A percentile compares a stretch with the other conserved stretches of the same genome.
phyloP scores from a whole-genome alignment of 495 filamentous ascomycete species.

The Penicillium roqueforti region DNA sequence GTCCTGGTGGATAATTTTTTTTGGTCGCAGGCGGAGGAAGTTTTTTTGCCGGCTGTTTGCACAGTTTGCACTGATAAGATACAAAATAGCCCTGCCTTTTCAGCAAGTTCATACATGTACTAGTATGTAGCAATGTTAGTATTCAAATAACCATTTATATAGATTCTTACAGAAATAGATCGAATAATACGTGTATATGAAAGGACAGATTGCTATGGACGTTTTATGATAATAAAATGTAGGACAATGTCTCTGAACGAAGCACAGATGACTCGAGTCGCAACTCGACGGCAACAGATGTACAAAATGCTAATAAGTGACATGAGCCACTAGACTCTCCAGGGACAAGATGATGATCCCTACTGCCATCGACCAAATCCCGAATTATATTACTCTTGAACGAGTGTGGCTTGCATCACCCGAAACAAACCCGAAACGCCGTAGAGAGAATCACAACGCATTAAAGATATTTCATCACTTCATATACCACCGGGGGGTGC shows the following conservation, averaged over 20 bases:
- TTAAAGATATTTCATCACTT: slow-evolving; percentile 4
- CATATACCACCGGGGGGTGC: slow-evolving; percentile 30
- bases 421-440: slow-evolving; percentile 15
- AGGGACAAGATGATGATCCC: background rate
- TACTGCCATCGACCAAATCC: background rate
- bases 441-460: background rate
- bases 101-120: too few relatives aligned
- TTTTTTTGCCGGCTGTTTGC: slow-evolving; percentile 36
- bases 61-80: slow-evolving; percentile 37
- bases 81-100: background rate
- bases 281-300: slow-evolving; percentile 4
- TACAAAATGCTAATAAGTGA: slow-evolving; percentile 6
- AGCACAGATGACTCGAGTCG: background rate
- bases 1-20: slow-evolving; percentile 32
- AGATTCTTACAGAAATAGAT: background rate
- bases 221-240: background rate
- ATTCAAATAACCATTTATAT: background rate
- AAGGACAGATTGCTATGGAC: background rate
- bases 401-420: background rate
- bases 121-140: too few relatives aligned
- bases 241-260: background rate
- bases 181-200: background rate
- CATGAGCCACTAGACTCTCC: background rate
- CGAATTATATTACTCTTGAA: slow-evolving; percentile 1
- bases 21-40: slow-evolving; percentile 30